A percentile compares a stretch with the other conserved stretches of the same genome.
Evolutionary conservation across 2,329 filamentous ascomycete genomes (phyloP).

Genomic region (Cordyceps pruinosa): DNA sequence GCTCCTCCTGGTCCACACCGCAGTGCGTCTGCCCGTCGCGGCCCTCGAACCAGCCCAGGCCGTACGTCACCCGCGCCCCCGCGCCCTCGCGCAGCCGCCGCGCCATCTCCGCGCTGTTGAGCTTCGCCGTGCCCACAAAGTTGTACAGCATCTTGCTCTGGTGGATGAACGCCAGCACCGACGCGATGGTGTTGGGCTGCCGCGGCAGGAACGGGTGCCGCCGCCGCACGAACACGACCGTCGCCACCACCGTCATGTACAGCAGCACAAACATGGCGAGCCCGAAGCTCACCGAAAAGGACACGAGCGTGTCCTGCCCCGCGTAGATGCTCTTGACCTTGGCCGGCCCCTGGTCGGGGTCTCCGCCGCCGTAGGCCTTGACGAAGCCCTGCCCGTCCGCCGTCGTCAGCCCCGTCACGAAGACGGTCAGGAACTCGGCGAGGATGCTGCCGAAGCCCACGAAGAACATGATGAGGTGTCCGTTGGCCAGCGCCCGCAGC

Average conservation of each 20-base stretch:
- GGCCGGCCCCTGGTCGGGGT: background rate
- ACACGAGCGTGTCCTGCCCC: conserved; percentile 53
- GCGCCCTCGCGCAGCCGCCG: conserved; percentile 37
- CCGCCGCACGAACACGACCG: conserved; percentile 53
- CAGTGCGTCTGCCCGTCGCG: conserved; percentile 68
- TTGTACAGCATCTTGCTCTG: conserved; percentile 73
- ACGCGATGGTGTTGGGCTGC: conserved; percentile 72
- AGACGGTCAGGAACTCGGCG: conserved; percentile 65
- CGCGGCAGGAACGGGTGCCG: conserved; percentile 66
- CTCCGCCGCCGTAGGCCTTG: conserved; percentile 17
- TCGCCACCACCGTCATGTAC: conserved; percentile 55
- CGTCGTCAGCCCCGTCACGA: conserved; percentile 57
- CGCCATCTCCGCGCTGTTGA: conserved; percentile 56
- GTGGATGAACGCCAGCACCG: conserved; percentile 69
- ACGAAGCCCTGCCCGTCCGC: conserved; percentile 58
- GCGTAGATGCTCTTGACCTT: conserved; percentile 32
- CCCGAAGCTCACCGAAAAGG: conserved; percentile 59
- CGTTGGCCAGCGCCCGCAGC: conserved; percentile 53
- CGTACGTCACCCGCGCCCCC: conserved; percentile 53
- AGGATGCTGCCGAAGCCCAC: conserved; percentile 66
- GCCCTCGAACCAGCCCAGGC: conserved; percentile 69
- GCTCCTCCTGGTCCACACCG: conserved; percentile 70
- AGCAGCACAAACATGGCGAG: conserved; percentile 58
- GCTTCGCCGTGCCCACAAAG: conserved; percentile 63
- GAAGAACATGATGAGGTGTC: conserved; percentile 58